These are phyloP conservation scores for Kuraishia ogatae DNA, from an alignment of 805 yeast species.

Conservation along the genomic window DNA sequence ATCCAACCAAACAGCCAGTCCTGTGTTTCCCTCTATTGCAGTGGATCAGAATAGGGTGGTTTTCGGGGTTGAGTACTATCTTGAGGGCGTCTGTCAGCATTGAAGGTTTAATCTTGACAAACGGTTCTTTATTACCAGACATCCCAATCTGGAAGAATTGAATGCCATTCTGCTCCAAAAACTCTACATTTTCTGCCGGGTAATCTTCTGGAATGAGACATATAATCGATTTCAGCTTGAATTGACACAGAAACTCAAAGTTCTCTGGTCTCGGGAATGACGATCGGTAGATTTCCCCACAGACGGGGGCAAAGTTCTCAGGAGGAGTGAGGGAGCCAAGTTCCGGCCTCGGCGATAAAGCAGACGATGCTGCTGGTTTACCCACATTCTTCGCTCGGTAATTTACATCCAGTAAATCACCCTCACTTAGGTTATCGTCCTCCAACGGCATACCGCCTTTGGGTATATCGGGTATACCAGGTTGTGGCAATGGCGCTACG, in stretches of 20 bases:
- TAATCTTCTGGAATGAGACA: conserved; percentile 89
- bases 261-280: conserved; percentile 87
- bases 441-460: not conserved
- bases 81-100: conserved; percentile 73
- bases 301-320: conserved; percentile 85
- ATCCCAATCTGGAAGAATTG: conserved; percentile 80
- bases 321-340: conserved; percentile 47
- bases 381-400: not conserved
- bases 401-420: conserved; percentile 3
- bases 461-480: not conserved
- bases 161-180: conserved; percentile 53
- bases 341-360: no score
- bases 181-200: conserved; percentile 66
- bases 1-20: conserved; percentile 94
- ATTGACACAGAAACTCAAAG: conserved; percentile 54
- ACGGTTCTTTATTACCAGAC: conserved; percentile 94
- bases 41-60: conserved; percentile 89
- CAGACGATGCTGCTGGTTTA: not conserved
- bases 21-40: conserved; percentile 96
- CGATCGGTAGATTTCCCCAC: conserved; percentile 70
- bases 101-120: conserved; percentile 62
- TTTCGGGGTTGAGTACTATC: conserved; percentile 72
- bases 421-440: not conserved
- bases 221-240: conserved; percentile 64
- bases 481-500: no score